Percentiles rank a stretch among this genome's conserved stretches.
Evolutionary conservation across 768 basidiomycete species (phyloP).

Genomic region (Lactifluus pinguis): DNA sequence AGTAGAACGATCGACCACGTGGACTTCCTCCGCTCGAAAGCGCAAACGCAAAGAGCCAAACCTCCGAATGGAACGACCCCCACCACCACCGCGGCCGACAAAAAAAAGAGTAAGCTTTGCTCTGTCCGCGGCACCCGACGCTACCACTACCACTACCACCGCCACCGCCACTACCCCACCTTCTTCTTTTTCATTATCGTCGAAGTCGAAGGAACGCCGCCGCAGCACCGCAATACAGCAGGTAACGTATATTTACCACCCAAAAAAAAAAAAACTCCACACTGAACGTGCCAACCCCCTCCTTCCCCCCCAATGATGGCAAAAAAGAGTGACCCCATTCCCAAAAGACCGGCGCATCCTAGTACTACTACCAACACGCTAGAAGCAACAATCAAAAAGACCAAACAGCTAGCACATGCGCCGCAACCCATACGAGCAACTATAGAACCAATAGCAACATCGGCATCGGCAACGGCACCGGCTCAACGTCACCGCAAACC

Average conservation of each 20-base stretch:
- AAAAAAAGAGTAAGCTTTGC: constrained; percentile 28
- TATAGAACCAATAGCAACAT: too few relatives aligned
- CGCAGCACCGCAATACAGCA: neutral
- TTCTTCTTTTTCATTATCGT: neutral
- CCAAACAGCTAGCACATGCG: neutral
- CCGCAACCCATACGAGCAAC: neutral
- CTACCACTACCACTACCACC: too few relatives aligned
- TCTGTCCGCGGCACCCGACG: neutral
- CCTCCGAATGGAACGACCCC: neutral
- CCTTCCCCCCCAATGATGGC: too few relatives aligned
- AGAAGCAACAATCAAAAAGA: neutral
- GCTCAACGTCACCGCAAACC: neutral
- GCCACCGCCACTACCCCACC: neutral
- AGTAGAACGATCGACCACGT: constrained; percentile 5
- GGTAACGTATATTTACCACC: neutral
- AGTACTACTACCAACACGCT: neutral
- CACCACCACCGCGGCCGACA: constrained; percentile 19
- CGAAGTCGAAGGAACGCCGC: neutral
- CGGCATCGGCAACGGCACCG: neutral
- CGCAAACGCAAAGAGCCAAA: constrained; percentile 30
- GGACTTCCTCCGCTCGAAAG: constrained; percentile 20
- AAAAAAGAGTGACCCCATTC: neutral
- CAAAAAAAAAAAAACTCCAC: too few relatives aligned
- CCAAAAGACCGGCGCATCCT: too few relatives aligned
- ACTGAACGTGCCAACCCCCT: too few relatives aligned